These are phyloP conservation scores for Herpetospermum pedunculosum DNA, from an alignment of 306 rosid genomes.

Conservation along the genomic window DNA sequence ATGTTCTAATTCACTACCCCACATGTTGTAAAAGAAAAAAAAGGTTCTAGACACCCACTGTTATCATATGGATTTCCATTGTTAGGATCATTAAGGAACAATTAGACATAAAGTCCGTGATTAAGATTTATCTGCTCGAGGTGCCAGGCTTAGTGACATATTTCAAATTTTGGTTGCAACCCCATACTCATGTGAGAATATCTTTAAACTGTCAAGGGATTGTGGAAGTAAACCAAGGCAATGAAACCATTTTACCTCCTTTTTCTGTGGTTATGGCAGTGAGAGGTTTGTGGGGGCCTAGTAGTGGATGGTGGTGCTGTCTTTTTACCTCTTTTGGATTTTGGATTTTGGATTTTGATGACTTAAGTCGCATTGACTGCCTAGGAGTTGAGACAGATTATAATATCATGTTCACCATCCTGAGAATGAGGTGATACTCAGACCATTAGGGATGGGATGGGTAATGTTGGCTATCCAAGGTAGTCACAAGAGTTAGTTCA, in stretches of 20 bases:
- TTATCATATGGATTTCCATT: not conserved
- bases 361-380: not conserved
- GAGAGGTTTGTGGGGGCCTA: not conserved
- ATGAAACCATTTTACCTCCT: not conserved
- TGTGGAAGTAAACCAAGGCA: not conserved
- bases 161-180: not conserved
- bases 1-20: no score
- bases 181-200: not conserved
- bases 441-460: not conserved
- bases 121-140: not conserved
- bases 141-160: not conserved
- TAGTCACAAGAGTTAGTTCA: not conserved
- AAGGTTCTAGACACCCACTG: not conserved
- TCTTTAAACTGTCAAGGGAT: not conserved
- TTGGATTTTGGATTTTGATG: not conserved
- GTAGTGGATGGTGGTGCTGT: not conserved
- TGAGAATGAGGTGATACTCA: not conserved
- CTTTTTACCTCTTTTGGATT: not conserved
- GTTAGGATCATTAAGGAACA: not conserved
- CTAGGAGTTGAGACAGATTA: not conserved
- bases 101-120: not conserved
- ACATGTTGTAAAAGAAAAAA: no score
- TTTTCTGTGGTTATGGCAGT: not conserved
- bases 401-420: not conserved
- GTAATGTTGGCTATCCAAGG: not conserved